Evolutionary conservation across 176 grass and related monocot species (phyloP).

Genomic region (Elymus sibiricus): DNA sequence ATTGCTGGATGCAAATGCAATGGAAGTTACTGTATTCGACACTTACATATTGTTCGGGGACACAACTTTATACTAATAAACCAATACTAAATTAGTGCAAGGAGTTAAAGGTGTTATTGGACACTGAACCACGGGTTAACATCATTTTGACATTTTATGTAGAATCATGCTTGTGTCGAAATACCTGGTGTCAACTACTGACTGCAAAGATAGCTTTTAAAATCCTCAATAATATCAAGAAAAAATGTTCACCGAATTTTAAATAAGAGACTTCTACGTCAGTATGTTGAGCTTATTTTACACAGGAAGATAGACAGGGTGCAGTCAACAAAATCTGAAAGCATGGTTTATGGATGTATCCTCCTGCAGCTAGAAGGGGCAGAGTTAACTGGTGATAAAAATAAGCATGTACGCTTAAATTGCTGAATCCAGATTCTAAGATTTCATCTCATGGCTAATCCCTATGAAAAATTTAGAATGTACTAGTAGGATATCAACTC

Average conservation of each 20-base stretch:
- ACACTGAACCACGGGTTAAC: background rate
- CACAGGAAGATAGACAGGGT: background rate
- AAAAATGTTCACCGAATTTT: background rate
- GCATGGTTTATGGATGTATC: slow-evolving; percentile 1
- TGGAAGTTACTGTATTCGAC: background rate
- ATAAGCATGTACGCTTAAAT: background rate
- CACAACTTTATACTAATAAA: background rate
- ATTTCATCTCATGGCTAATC: background rate
- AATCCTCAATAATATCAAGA: background rate
- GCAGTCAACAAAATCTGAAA: background rate
- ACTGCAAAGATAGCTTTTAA: background rate
- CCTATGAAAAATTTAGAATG: background rate
- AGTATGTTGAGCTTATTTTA: background rate
- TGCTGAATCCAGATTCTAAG: background rate
- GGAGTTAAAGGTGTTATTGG: background rate
- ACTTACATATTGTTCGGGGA: background rate
- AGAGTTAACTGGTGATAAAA: background rate
- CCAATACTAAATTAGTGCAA: background rate
- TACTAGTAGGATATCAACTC: background rate
- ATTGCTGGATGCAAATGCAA: slow-evolving; percentile 1
- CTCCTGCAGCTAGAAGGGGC: background rate
- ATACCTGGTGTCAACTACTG: background rate
- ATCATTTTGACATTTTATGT: background rate
- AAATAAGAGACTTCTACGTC: background rate
- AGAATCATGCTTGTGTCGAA: background rate